Evolutionary conservation across 768 basidiomycete species (phyloP), one percentile per base, ranked within the genome.

Genomic region (Podaxis rugospora): DNA sequence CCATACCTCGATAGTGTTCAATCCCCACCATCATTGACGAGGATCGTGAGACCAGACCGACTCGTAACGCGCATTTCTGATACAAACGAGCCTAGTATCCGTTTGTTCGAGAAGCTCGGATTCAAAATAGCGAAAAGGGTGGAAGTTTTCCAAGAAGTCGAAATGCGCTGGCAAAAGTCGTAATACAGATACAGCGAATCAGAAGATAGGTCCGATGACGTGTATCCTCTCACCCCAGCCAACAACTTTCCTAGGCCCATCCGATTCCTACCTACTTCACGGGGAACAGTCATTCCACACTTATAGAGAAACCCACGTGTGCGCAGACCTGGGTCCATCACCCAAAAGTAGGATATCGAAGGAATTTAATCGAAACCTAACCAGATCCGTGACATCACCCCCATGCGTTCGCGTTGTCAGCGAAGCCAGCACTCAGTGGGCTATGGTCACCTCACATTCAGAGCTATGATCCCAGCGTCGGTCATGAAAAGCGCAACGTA

Each of bases 101-200:
- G 70, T 5, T 76, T 97, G 7, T 97, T 97, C 66, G 74, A 82
- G 66, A 83, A 82, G 63, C 81, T 97, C 0, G 93, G 92, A 0
- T 97, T 97, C 67, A 69, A 68, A 16, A 74, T 89, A 37, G 85
- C 83, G 9, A 90, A 89, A 68, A 73, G 75, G 10, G 86, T 88
- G 14, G 81, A 86, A 53, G 87, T 92, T 9, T 98, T 95, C 65
- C 76, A 82, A 37, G 93, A 98, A 72, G 82, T 92, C 14, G 94
- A 96, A 75, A 82, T 97, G 85, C 82, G 89, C 27, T 82, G 74
- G 72, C 6, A 23, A 49, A 21, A 27, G 4, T 27, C 11, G 9
- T 47, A 21, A 47, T 23, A 27, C 47, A 27, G 18, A 18, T 25
- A 18, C 40, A 32, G 32, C 42, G 42, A 44, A 44, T 44, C 6